Conservation (phyloP, 2,329 filamentous ascomycete genomes). For the Beauveria pseudobassiana region DNA sequence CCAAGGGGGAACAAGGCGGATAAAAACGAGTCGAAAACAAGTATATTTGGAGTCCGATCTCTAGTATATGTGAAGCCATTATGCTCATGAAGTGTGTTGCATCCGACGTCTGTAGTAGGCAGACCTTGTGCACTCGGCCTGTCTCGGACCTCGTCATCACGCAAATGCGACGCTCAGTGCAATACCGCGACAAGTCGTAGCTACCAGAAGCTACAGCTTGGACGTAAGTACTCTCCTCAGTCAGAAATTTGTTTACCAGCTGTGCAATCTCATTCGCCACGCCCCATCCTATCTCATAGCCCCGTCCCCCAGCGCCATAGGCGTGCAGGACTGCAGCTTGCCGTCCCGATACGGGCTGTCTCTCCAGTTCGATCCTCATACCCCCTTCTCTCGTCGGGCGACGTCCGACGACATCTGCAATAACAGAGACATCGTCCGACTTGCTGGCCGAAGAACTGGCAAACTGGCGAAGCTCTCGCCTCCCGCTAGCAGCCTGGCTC, state of each 20-base stretch:
- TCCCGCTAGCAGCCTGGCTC: constrained; percentile 37
- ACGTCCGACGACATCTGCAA: constrained; percentile 37
- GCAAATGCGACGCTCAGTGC: not conserved
- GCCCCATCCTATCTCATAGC: constrained; percentile 55
- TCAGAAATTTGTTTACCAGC: not conserved
- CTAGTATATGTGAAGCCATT: not conserved
- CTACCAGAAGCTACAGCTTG: not conserved
- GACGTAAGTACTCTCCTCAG: not conserved
- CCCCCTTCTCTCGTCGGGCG: constrained; percentile 37
- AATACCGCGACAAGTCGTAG: no score
- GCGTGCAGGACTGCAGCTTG: constrained; percentile 36
- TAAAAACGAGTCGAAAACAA: not conserved
- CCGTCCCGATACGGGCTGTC: not conserved
- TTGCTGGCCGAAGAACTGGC: constrained; percentile 15
- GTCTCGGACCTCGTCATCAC: not conserved
- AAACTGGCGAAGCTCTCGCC: constrained; percentile 22
- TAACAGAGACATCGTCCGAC: constrained; percentile 24
- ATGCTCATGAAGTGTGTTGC: not conserved
- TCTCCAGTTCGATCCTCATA: constrained; percentile 21
- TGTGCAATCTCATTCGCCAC: constrained; percentile 42
- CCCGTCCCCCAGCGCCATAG: constrained; percentile 54
- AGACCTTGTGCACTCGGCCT: not conserved
- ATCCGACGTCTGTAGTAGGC: not conserved
- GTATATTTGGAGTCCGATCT: not conserved
- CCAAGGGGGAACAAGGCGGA: not conserved